Percentiles rank a stretch among this genome's conserved stretches.
phyloP scores from a whole-genome alignment of 1,284 basidiomycete species.

The Melanopsichium pennsylvanicum region DNA sequence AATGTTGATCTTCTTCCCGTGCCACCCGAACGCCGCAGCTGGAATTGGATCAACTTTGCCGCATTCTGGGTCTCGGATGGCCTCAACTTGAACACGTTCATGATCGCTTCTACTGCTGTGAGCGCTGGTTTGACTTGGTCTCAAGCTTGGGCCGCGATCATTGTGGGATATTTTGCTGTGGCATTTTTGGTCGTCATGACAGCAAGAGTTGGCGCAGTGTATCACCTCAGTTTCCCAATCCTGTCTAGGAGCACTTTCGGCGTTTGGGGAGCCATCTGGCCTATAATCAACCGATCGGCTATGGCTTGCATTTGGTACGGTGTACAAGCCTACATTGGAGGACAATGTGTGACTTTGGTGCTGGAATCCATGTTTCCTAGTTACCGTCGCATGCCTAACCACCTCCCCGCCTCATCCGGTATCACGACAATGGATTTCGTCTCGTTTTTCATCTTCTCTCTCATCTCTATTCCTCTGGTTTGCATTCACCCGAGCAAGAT shows the following conservation, averaged over 20 bases:
- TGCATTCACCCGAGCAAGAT: conserved; percentile 83
- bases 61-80: conserved; percentile 62
- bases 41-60: conserved; percentile 48
- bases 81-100: conserved; percentile 55
- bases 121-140: conserved; percentile 54
- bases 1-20: conserved; percentile 57
- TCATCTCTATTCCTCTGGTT: conserved; percentile 79
- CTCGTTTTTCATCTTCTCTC: conserved; percentile 86
- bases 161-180: conserved; percentile 75
- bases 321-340: conserved; percentile 70
- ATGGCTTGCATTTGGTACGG: conserved; percentile 75
- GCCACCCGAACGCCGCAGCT: conserved; percentile 45
- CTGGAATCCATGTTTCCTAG: conserved; percentile 73
- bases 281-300: conserved; percentile 75
- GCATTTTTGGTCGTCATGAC: conserved; percentile 80
- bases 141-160: conserved; percentile 53
- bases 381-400: conserved; percentile 76
- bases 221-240: conserved; percentile 77
- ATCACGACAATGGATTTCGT: conserved; percentile 77
- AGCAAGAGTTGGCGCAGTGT: conserved; percentile 74
- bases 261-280: conserved; percentile 82
- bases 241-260: conserved; percentile 77
- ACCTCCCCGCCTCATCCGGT: conserved; percentile 75
- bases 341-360: conserved; percentile 75
- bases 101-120: conserved; percentile 41